Evolutionary conservation across 129 eudicot species (phyloP).

Genomic region (Saussurea involucrata): DNA sequence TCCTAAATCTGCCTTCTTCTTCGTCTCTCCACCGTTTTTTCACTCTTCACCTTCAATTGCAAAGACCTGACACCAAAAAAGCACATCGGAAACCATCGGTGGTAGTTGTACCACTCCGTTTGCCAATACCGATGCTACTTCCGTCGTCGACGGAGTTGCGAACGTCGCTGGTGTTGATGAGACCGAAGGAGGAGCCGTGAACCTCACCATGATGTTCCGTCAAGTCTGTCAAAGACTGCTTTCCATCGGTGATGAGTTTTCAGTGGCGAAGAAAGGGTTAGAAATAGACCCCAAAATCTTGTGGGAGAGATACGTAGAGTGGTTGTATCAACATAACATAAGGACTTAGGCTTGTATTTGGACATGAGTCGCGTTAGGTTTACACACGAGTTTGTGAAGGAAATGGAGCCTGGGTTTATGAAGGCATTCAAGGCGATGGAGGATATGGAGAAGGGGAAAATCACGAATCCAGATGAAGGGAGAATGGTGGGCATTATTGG

Average conservation of each 20-base stretch:
- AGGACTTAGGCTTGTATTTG: slow-evolving; percentile 78
- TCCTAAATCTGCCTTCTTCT: slow-evolving; percentile 38
- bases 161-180: no score
- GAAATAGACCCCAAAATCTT: slow-evolving; percentile 53
- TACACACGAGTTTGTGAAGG: slow-evolving; percentile 57
- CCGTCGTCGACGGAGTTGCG: no score
- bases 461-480: slow-evolving; percentile 95
- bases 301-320: slow-evolving; percentile 81
- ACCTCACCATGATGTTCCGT: slow-evolving; percentile 35
- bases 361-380: slow-evolving; percentile 90
- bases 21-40: slow-evolving; percentile 17
- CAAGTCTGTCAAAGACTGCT: slow-evolving; percentile 27
- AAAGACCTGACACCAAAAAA: slow-evolving; percentile 55
- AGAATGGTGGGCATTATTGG: slow-evolving; percentile 99
- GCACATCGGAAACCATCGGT: slow-evolving; percentile 13
- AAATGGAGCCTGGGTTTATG: slow-evolving; percentile 76
- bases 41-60: slow-evolving; percentile 72
- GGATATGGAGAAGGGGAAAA: slow-evolving; percentile 80
- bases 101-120: no score
- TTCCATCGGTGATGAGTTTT: slow-evolving; percentile 18
- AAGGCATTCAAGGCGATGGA: slow-evolving; percentile 75
- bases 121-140: no score
- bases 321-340: slow-evolving; percentile 97
- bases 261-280: slow-evolving; percentile 26
- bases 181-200: no score